phyloP scores from a whole-genome alignment of 225 moss, liverwort and hornwort species.

The Pleurozium schreberi region DNA sequence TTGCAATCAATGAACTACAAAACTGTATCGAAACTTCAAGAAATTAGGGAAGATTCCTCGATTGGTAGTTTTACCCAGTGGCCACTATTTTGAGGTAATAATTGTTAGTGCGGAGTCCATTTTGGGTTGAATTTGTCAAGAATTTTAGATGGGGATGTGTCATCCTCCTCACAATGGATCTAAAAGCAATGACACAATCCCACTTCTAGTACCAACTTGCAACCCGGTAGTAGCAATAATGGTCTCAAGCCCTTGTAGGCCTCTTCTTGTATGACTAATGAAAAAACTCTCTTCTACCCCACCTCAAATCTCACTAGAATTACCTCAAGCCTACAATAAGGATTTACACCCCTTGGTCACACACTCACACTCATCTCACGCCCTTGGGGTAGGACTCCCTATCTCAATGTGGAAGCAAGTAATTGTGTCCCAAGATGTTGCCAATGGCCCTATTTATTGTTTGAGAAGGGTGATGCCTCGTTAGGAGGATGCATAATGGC shows the following conservation, averaged over 20 bases:
- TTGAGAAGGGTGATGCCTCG: neutral
- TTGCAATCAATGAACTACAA: too few species aligned
- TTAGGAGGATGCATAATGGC: too few species aligned
- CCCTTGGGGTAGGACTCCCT: neutral
- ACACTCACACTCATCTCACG: neutral
- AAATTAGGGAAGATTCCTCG: too few species aligned
- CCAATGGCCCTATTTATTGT: neutral
- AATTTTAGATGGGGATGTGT: too few species aligned
- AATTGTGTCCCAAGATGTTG: neutral
- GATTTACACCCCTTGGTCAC: neutral
- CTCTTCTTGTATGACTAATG: neutral
- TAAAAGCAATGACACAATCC: accelerated
- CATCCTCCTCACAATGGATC: too few species aligned
- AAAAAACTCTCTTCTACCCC: too few species aligned
- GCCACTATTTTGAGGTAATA: too few species aligned
- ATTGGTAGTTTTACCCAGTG: too few species aligned
- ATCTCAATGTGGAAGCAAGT: neutral
- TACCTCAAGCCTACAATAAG: neutral
- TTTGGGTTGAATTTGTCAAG: too few species aligned
- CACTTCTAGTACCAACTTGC: neutral
- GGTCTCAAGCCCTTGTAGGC: neutral
- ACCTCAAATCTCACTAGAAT: neutral
- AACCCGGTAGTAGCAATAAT: neutral
- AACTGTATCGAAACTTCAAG: too few species aligned
- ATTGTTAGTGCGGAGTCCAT: too few species aligned